Conservation (phyloP, 108 stramenopile species). For the Aurantiochytrium sp. region DNA sequence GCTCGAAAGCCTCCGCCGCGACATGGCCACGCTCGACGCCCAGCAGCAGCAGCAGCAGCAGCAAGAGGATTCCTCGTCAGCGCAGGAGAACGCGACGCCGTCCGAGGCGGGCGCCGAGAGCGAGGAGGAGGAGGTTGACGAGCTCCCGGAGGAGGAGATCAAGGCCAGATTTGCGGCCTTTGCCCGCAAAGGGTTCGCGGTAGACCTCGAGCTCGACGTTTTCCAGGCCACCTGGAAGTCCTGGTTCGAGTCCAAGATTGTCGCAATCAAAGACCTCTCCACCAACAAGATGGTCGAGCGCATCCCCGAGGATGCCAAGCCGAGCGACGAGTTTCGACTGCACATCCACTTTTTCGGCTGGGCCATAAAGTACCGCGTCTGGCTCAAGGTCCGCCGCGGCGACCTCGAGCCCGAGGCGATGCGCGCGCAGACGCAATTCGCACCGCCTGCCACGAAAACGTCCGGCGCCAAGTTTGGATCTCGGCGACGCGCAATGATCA, state of each 20-base stretch:
- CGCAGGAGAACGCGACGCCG: background rate
- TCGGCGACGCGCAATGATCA: background rate
- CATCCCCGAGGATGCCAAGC: background rate
- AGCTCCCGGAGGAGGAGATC: background rate
- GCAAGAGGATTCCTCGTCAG: too few relatives aligned
- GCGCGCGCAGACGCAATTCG: background rate
- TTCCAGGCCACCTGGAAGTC: background rate
- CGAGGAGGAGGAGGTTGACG: background rate
- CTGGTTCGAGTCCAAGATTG: constrained; percentile 5
- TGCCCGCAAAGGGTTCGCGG: background rate
- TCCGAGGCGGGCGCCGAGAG: background rate
- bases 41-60: background rate
- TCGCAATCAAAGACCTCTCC: background rate
- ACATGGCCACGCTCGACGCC: background rate
- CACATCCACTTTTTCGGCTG: constrained; percentile 21
- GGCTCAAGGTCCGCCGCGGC: background rate
- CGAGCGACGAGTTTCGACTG: background rate
- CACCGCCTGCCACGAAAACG: background rate
- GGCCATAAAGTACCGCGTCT: background rate
- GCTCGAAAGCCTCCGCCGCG: background rate
- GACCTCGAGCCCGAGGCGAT: background rate
- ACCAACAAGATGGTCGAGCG: background rate
- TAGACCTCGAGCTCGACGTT: background rate
- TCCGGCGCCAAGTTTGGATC: background rate
- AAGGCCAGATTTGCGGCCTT: background rate